Percentiles rank a stretch among this genome's conserved stretches.
These are phyloP conservation scores for Jamesozyma hellenica DNA, from an alignment of 805 yeast genomes.

Conservation along the genomic window DNA sequence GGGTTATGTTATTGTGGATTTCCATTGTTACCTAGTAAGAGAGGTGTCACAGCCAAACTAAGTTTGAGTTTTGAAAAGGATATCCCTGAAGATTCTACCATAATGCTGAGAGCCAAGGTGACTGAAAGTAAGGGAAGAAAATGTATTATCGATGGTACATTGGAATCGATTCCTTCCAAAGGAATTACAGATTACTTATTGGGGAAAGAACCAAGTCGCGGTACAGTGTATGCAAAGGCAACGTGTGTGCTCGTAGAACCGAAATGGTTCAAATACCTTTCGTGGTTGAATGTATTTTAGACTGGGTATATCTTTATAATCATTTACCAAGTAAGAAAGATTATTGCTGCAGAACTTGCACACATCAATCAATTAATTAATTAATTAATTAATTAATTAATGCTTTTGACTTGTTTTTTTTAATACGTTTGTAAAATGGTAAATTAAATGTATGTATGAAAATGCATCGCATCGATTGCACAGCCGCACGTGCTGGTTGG, in stretches of 20 bases:
- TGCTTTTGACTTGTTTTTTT: too few relatives aligned
- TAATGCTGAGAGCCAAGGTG: constrained; percentile 61
- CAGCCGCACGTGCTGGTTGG: not conserved
- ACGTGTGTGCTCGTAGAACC: constrained; percentile 75
- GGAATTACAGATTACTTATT: not conserved
- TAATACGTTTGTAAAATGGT: too few relatives aligned
- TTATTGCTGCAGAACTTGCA: too few relatives aligned
- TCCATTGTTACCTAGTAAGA: constrained; percentile 61
- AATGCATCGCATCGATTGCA: too few relatives aligned
- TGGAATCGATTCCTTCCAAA: constrained; percentile 29
- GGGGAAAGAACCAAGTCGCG: constrained; percentile 2
- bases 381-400: too few relatives aligned
- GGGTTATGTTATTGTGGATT: constrained; percentile 81
- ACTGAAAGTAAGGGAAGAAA: constrained; percentile 64
- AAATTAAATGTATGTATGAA: too few relatives aligned
- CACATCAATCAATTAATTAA: too few relatives aligned
- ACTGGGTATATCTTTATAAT: too few relatives aligned
- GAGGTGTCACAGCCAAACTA: constrained; percentile 84
- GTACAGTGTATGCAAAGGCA: constrained; percentile 43
- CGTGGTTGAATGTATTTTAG: constrained; percentile 37
- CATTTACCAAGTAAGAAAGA: too few relatives aligned
- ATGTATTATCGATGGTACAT: constrained; percentile 66
- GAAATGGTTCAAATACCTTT: constrained; percentile 68
- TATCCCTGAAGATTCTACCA: constrained; percentile 45
- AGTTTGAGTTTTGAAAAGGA: constrained; percentile 47